Percentiles rank a stretch among this genome's conserved stretches.
phyloP scores from a whole-genome alignment of 2,329 filamentous ascomycete genomes.

The Cladosporium sp. region DNA sequence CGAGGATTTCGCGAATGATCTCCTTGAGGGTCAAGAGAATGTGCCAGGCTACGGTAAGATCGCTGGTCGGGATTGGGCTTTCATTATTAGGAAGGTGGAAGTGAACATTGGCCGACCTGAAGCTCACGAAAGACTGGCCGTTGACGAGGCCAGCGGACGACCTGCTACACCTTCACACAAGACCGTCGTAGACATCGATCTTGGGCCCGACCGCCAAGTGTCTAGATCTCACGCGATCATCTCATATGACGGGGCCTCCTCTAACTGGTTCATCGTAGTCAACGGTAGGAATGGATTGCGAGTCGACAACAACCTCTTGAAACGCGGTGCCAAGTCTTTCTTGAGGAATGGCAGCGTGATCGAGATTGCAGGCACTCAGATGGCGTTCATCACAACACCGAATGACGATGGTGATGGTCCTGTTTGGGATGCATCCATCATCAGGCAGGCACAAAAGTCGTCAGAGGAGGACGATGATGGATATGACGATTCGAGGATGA shows the following conservation, averaged over 20 bases:
- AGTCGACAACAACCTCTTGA: constrained; percentile 69
- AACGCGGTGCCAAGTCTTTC: constrained; percentile 60
- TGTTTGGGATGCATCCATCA: constrained; percentile 44
- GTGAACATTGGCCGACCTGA: constrained; percentile 69
- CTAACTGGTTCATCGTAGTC: constrained; percentile 76
- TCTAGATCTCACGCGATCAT: constrained; percentile 49
- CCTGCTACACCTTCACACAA: constrained; percentile 30
- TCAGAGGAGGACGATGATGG: constrained; percentile 40
- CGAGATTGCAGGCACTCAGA: constrained; percentile 87
- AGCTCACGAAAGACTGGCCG: constrained; percentile 28
- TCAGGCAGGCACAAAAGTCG: constrained; percentile 36
- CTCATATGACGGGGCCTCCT: constrained; percentile 40
- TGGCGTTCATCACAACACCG: constrained; percentile 97
- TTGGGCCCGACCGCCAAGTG: constrained; percentile 53
- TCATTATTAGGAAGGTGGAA: constrained; percentile 70
- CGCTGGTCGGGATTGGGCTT: constrained; percentile 77
- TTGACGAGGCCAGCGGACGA: constrained; percentile 20
- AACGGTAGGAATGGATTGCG: constrained; percentile 90
- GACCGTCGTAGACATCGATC: constrained; percentile 72
- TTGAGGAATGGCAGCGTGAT: constrained; percentile 86
- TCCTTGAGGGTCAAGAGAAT: constrained; percentile 43
- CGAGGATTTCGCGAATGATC: constrained; percentile 52
- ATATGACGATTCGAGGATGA: constrained; percentile 25
- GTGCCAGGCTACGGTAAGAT: constrained; percentile 73
- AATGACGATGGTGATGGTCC: constrained; percentile 67